phyloP scores from a whole-genome alignment of 306 rosid genomes.

The Quercus dentata region DNA sequence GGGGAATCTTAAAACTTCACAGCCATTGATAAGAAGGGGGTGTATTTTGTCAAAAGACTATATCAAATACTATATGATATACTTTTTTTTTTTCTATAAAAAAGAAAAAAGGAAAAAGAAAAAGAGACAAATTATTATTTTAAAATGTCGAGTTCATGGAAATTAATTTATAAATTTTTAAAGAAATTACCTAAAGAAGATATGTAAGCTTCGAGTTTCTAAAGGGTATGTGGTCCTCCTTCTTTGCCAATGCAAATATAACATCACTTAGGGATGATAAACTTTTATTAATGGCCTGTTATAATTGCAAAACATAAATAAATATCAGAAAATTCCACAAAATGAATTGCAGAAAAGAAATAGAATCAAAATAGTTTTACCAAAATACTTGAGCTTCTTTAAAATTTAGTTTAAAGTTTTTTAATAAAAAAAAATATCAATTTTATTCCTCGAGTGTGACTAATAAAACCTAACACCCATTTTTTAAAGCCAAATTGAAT shows the following conservation, averaged over 20 bases:
- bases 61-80: too few species aligned
- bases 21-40: too few species aligned
- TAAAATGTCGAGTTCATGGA: background rate
- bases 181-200: conserved; percentile 78
- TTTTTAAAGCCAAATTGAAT: too few species aligned
- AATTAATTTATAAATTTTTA: background rate
- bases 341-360: conserved; percentile 5
- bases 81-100: too few species aligned
- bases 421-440: too few species aligned
- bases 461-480: too few species aligned
- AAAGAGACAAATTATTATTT: too few species aligned
- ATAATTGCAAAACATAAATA: conserved; percentile 12
- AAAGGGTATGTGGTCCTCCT: conserved; percentile 89
- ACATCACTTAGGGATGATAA: conserved; percentile 89
- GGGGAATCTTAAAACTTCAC: too few species aligned
- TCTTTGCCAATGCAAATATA: conserved; percentile 92
- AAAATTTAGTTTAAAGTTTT: too few species aligned
- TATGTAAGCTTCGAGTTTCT: conserved; percentile 96
- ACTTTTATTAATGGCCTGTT: conserved; percentile 89
- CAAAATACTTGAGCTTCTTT: conserved; percentile 85
- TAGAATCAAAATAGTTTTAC: conserved; percentile 5
- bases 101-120: too few species aligned
- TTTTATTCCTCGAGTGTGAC: too few species aligned
- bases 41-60: too few species aligned
- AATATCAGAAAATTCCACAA: conserved; percentile 1